These are phyloP conservation scores for Corynascus novoguineensis DNA, from an alignment of 495 filamentous ascomycete species.

Conservation along the genomic window DNA sequence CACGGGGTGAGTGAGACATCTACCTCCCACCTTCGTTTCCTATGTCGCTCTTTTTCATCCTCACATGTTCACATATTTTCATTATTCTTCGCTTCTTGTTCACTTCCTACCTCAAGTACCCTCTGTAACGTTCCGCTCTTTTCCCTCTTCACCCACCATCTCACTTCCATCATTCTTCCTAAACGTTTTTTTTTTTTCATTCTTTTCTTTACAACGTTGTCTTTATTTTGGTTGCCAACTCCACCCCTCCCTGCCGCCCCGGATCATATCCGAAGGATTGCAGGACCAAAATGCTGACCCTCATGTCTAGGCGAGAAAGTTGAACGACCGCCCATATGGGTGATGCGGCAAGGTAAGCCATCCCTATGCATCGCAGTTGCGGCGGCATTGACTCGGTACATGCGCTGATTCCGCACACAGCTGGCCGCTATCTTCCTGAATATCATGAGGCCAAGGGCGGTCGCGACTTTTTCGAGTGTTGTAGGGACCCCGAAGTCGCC, in stretches of 20 bases:
- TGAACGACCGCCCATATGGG: conserved; percentile 91
- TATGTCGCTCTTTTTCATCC: too few species aligned
- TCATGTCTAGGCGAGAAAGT: conserved; percentile 70
- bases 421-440: conserved; percentile 94
- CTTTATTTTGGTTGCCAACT: too few species aligned
- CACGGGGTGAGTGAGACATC: conserved; percentile 58
- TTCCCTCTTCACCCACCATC: too few species aligned
- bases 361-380: background rate
- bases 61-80: too few species aligned
- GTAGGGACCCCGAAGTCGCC: conserved; percentile 84
- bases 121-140: too few species aligned
- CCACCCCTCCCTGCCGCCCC: too few species aligned
- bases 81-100: too few species aligned
- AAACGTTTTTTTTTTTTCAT: background rate
- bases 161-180: too few species aligned
- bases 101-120: too few species aligned
- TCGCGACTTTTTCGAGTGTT: conserved; percentile 95
- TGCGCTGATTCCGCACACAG: conserved; percentile 43
- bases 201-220: background rate
- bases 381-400: background rate
- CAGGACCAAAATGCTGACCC: conserved; percentile 16
- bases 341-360: conserved; percentile 88
- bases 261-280: too few species aligned
- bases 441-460: conserved; percentile 89
- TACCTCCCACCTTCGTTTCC: too few species aligned